These are phyloP conservation scores for Pichia sp. DNA, from an alignment of 1,139 yeast genomes.

Conservation along the genomic window DNA sequence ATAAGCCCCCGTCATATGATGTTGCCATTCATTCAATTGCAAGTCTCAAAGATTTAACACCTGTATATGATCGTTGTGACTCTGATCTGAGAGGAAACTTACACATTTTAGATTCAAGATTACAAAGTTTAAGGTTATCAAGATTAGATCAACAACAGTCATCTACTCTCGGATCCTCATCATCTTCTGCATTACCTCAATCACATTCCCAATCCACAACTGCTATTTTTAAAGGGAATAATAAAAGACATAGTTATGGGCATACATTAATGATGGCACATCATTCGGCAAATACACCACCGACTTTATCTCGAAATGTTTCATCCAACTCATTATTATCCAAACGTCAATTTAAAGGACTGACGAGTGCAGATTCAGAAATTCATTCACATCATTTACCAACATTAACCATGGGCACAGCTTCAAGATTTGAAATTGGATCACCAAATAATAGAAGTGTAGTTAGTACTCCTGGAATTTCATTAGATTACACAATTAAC, in stretches of 20 bases:
- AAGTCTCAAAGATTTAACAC: conserved; percentile 48
- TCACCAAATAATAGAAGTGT: conserved; percentile 10
- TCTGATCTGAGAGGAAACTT: conserved; percentile 31
- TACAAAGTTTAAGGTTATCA: conserved; percentile 21
- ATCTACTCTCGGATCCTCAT: not conserved
- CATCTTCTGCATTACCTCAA: not conserved
- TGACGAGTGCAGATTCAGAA: no score
- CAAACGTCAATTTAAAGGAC: no score
- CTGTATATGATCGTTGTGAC: conserved; percentile 55
- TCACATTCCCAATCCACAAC: conserved; percentile 6
- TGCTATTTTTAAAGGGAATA: not conserved
- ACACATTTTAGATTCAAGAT: conserved; percentile 28
- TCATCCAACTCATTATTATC: conserved; percentile 11
- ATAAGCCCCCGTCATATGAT: conserved; percentile 58
- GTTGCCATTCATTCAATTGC: conserved; percentile 58
- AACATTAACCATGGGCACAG: not conserved
- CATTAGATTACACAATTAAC: not conserved
- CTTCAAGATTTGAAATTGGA: conserved; percentile 8
- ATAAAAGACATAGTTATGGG: not conserved
- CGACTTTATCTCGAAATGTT: conserved; percentile 26
- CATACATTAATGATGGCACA: not conserved
- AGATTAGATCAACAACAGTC: conserved; percentile 4
- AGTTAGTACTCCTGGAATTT: conserved; percentile 11
- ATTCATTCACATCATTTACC: not conserved
- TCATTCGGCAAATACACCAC: conserved; percentile 18